Evolutionary conservation across 2,329 filamentous ascomycete species (phyloP), one percentile per base, ranked within the genome.

Genomic region (Tolypocladium inflatum): DNA sequence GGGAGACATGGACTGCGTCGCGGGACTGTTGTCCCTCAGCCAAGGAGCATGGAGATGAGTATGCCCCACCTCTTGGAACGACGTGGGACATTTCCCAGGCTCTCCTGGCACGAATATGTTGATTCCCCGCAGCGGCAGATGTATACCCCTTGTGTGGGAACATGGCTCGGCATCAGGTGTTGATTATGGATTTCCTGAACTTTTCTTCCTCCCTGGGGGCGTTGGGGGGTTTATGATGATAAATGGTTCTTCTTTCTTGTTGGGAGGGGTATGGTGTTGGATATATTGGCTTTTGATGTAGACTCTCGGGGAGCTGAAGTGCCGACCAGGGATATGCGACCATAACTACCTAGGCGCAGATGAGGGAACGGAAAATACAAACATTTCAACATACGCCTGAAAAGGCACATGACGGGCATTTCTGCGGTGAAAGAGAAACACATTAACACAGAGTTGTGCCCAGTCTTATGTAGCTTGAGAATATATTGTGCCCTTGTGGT

Each of bases 1-100:
- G 69, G 83, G 86, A 58, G 93, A 97, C 68, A 79, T 96, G 71
- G 91, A 95, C 69, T 95, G 91, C 68, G 87, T 96, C 53, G 90
- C 93, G 57, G 91, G 91, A n/a, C 74, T 97, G 62, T 72, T 97
- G 62, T 93, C 90, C 55, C 78, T 97, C 52, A 95, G 91, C 66
- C 90, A 96, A 74, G 93, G 92, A n/a, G 90, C 90, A 68, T 97
- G 92, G 91, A 82, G 84, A 67, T 88, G 73, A 81, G 39, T 2
- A 9, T 17, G 15, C 13, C 0, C 8, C 26, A 19, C 30, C 7
- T 0, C 15, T 19, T 17, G 2, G 6, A 19, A 30, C 13, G 23
- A 10, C 15, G 17, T 9, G 23, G 45, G 13, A 7, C 10, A 8
- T 17, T 13, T 48, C 23, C 15, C 15, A 4, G 13, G 17, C 15